Evolutionary conservation across 208 protist species (phyloP).

Genomic region (Trypanosoma mega): DNA sequence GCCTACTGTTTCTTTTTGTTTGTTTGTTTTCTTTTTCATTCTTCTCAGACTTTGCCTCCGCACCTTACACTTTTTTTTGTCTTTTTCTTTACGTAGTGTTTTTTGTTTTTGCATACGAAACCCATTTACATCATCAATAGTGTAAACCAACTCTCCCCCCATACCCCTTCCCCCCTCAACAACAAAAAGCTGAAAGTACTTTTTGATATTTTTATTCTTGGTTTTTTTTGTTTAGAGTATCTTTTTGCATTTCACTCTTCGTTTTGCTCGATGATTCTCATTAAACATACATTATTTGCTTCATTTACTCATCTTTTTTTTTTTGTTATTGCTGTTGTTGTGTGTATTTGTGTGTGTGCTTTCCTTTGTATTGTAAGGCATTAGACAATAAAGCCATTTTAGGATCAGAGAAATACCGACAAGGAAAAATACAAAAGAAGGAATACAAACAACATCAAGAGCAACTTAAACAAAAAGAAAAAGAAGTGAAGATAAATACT

Average conservation of each 20-base stretch:
- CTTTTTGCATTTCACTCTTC: slow-evolving; percentile 16
- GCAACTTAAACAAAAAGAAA: slow-evolving; percentile 5
- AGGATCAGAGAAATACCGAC: no score
- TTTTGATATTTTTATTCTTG: slow-evolving; percentile 11
- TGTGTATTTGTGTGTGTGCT: not conserved
- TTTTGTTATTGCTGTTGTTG: not conserved
- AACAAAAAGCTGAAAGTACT: no score
- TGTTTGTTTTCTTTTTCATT: no score
- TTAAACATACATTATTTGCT: slow-evolving; percentile 3
- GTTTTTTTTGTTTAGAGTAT: slow-evolving; percentile 13
- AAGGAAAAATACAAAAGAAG: no score
- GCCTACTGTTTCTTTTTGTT: no score
- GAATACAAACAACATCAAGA: slow-evolving; percentile 5
- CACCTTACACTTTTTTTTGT: not conserved
- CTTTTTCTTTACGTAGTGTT: slow-evolving; percentile 13
- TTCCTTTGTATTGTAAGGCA: slow-evolving; percentile 3
- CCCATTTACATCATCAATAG: no score
- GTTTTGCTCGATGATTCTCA: slow-evolving; percentile 2
- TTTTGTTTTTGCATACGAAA: not conserved
- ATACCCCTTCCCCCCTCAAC: no score
- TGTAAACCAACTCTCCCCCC: no score
- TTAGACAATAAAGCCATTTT: no score
- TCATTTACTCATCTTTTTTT: slow-evolving; percentile 6
- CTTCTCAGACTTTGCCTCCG: not conserved
- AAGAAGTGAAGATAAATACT: no score